Evolutionary conservation across 106 monocot genomes (phyloP).

Genomic region (Dendrobium officinale): DNA sequence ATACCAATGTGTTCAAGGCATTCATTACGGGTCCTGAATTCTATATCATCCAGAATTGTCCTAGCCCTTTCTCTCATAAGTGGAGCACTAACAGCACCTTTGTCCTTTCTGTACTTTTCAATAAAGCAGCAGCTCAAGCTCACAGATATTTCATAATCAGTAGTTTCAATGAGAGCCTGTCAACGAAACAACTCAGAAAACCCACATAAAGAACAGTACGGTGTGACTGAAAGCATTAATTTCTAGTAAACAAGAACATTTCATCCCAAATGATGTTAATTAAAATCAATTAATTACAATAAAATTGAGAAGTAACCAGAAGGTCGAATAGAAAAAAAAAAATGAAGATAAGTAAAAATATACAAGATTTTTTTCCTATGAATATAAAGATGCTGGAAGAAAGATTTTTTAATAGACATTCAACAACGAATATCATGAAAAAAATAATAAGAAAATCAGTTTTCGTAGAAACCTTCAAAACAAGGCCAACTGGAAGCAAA

Average conservation of each 20-base stretch:
- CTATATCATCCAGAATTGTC: conserved; percentile 88
- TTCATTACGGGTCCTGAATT: conserved; percentile 44
- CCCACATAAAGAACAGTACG: background rate
- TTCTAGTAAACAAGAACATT: background rate
- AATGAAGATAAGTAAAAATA: too few relatives aligned
- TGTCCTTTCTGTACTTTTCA: conserved; percentile 44
- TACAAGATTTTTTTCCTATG: background rate
- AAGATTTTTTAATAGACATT: background rate
- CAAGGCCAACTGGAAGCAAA: conserved; percentile 89
- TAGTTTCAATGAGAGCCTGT: conserved; percentile 83
- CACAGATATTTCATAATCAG: conserved; percentile 78
- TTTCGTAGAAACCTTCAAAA: conserved; percentile 68
- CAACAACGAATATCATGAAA: background rate
- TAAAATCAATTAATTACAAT: background rate
- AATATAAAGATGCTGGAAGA: background rate
- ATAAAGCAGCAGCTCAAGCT: conserved; percentile 77
- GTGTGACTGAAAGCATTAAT: too few relatives aligned
- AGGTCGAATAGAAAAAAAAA: background rate
- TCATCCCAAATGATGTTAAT: background rate
- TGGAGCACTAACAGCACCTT: conserved; percentile 80
- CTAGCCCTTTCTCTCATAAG: conserved; percentile 85
- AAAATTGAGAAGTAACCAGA: background rate
- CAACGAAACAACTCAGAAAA: background rate
- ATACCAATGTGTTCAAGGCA: conserved; percentile 89
- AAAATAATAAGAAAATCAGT: background rate